A percentile compares a stretch with the other conserved stretches of the same genome.
These are phyloP conservation scores for Solanum sejunctum DNA, from an alignment of 257 asterid species.

Conservation along the genomic window DNA sequence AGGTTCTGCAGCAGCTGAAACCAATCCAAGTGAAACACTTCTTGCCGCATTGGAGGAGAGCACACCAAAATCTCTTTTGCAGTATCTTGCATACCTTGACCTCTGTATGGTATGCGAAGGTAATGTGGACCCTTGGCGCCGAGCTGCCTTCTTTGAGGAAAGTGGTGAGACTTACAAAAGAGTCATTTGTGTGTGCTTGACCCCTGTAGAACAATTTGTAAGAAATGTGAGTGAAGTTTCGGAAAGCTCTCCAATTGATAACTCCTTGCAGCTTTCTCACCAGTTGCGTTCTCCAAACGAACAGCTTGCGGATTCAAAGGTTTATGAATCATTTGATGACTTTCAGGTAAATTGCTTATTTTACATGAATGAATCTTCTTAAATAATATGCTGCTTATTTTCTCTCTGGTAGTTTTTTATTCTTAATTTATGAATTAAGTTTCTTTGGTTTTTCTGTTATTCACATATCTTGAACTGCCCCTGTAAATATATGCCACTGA, in stretches of 20 bases:
- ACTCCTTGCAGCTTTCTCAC: slow-evolving; percentile 51
- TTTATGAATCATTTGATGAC: slow-evolving; percentile 50
- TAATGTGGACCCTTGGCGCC: slow-evolving; percentile 93
- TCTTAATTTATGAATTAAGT: neutral
- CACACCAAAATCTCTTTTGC: slow-evolving; percentile 74
- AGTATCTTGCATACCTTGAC: slow-evolving; percentile 86
- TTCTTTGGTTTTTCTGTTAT: neutral
- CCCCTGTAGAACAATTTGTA: slow-evolving; percentile 63
- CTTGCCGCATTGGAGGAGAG: slow-evolving; percentile 71
- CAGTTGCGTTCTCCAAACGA: slow-evolving; percentile 60
- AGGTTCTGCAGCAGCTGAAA: slow-evolving; percentile 98
- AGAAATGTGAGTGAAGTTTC: slow-evolving; percentile 47
- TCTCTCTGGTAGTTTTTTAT: neutral
- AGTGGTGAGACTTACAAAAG: slow-evolving; percentile 81
- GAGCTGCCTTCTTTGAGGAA: slow-evolving; percentile 96
- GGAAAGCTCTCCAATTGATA: slow-evolving; percentile 49
- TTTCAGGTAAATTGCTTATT: slow-evolving; percentile 47
- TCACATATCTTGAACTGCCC: neutral
- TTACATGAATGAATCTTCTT: neutral
- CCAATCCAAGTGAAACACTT: slow-evolving; percentile 83
- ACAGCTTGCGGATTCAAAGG: slow-evolving; percentile 43
- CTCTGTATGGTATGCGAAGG: slow-evolving; percentile 84
- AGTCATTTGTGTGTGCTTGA: slow-evolving; percentile 56
- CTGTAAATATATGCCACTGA: neutral
- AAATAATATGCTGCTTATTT: neutral